Evolutionary conservation across 2,329 filamentous ascomycete species (phyloP).

Genomic region (Talaromyces pinophilus): DNA sequence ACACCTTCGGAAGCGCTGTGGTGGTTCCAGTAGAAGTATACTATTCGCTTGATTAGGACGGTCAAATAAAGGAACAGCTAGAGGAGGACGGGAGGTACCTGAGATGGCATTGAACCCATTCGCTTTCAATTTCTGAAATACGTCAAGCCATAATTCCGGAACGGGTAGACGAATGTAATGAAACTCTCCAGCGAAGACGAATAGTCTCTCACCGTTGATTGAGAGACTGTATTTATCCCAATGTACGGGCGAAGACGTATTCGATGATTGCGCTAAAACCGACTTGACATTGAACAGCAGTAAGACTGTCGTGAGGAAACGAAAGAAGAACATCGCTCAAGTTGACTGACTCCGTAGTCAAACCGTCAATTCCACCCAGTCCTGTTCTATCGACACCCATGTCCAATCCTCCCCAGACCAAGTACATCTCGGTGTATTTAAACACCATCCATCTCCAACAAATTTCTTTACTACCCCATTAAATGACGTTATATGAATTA

Average conservation of each 20-base stretch:
- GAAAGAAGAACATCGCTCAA: slow-evolving; percentile 15
- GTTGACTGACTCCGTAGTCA: not conserved
- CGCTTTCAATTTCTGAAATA: slow-evolving; percentile 57
- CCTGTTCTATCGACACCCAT: not conserved
- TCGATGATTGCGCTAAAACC: not conserved
- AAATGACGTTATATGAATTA: slow-evolving; percentile 1
- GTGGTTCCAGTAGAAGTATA: slow-evolving; percentile 37
- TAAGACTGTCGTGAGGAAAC: not conserved
- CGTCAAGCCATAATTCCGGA: slow-evolving; percentile 57
- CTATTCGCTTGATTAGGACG: slow-evolving; percentile 16
- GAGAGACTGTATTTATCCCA: slow-evolving; percentile 57
- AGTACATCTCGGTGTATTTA: not conserved
- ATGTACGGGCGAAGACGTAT: slow-evolving; percentile 40
- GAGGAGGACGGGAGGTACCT: slow-evolving; percentile 10
- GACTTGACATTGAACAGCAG: not conserved
- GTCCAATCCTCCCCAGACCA: not conserved
- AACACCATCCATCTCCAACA: not conserved
- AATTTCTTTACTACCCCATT: not conserved
- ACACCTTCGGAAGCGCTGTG: slow-evolving; percentile 43
- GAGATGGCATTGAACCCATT: slow-evolving; percentile 56
- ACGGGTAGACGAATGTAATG: slow-evolving; percentile 58
- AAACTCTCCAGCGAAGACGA: slow-evolving; percentile 55
- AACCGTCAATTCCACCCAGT: not conserved
- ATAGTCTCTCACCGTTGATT: slow-evolving; percentile 52
- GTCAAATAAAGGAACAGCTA: too few relatives aligned